Conservation (phyloP, 2,329 filamentous ascomycete genomes). For the Aspergillus sp. region DNA sequence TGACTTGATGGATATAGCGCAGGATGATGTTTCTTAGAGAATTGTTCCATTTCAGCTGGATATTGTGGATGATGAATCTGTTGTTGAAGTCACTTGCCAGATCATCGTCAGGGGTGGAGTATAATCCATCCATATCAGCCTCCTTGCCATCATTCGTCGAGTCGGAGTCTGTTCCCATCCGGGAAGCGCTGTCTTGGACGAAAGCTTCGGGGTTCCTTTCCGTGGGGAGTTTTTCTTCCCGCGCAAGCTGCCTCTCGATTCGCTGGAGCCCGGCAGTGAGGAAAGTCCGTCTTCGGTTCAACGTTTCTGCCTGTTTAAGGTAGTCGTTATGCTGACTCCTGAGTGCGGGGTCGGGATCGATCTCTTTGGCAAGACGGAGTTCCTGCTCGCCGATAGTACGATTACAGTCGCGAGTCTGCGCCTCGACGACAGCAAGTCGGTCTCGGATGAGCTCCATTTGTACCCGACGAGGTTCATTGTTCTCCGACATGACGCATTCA, state of each 20-base stretch:
- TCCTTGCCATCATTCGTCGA: slow-evolving; percentile 58
- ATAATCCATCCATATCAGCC: slow-evolving; percentile 57
- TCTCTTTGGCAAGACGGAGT: slow-evolving; percentile 58
- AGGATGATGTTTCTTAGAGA: slow-evolving; percentile 92
- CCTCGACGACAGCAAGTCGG: slow-evolving; percentile 74
- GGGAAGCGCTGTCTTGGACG: slow-evolving; percentile 29
- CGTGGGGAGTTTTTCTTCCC: slow-evolving; percentile 51
- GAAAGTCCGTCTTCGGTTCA: slow-evolving; percentile 62
- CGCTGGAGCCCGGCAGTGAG: slow-evolving; percentile 60
- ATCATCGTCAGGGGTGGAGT: slow-evolving; percentile 72
- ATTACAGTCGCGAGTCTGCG: slow-evolving; percentile 75
- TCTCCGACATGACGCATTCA: slow-evolving; percentile 89
- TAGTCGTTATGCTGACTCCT: slow-evolving; percentile 53
- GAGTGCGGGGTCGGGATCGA: slow-evolving; percentile 51
- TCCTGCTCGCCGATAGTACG: slow-evolving; percentile 75
- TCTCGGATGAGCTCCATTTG: slow-evolving; percentile 83
- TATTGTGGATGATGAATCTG: slow-evolving; percentile 95
- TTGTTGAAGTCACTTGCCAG: slow-evolving; percentile 97
- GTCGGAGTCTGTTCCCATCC: slow-evolving; percentile 38
- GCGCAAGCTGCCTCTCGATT: slow-evolving; percentile 52
- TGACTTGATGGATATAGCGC: slow-evolving; percentile 95
- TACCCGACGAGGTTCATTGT: slow-evolving; percentile 84
- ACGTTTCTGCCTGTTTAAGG: slow-evolving; percentile 57
- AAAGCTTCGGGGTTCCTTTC: slow-evolving; percentile 41
- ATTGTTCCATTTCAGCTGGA: slow-evolving; percentile 99